phyloP scores from a whole-genome alignment of 805 yeast genomes.

The Suhomyces tanzawaensis region DNA sequence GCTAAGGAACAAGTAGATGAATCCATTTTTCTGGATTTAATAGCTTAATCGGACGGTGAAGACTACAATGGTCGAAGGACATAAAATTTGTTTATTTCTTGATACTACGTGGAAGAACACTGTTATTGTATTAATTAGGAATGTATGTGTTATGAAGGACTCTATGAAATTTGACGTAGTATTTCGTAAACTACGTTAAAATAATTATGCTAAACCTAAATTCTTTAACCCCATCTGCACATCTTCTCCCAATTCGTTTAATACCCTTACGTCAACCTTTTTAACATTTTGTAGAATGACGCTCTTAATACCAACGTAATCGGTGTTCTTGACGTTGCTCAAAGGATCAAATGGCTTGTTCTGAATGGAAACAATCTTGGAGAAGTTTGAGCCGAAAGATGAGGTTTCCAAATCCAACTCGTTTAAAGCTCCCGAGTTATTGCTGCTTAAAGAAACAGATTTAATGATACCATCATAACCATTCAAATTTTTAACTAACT shows the following conservation, averaged over 20 bases:
- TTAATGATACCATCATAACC: constrained; percentile 28
- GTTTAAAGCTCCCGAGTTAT: constrained; percentile 24
- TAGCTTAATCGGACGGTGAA: too few relatives aligned
- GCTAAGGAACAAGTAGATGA: constrained; percentile 10
- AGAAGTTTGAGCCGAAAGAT: constrained; percentile 83
- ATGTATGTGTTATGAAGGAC: constrained; percentile 3
- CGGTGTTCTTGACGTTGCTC: constrained; percentile 44
- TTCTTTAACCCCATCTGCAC: constrained; percentile 12
- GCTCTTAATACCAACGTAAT: constrained; percentile 25
- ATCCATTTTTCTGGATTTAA: constrained; percentile 17
- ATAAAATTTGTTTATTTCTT: constrained; percentile 11
- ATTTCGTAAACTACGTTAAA: not conserved
- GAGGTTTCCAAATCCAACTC: constrained; percentile 56
- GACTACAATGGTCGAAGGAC: too few relatives aligned
- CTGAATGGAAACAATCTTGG: constrained; percentile 65
- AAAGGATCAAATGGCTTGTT: constrained; percentile 69
- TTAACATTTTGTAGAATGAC: constrained; percentile 27
- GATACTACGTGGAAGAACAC: not conserved
- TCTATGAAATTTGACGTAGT: too few relatives aligned
- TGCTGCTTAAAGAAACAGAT: constrained; percentile 14
- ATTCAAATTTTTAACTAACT: constrained; percentile 28
- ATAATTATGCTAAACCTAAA: not conserved
- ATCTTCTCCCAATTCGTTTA: constrained; percentile 25
- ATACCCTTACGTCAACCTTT: constrained; percentile 20
- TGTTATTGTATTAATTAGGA: constrained; percentile 11